Conservation (phyloP, 805 yeast species). For the Alloascoidea hylecoeti region DNA sequence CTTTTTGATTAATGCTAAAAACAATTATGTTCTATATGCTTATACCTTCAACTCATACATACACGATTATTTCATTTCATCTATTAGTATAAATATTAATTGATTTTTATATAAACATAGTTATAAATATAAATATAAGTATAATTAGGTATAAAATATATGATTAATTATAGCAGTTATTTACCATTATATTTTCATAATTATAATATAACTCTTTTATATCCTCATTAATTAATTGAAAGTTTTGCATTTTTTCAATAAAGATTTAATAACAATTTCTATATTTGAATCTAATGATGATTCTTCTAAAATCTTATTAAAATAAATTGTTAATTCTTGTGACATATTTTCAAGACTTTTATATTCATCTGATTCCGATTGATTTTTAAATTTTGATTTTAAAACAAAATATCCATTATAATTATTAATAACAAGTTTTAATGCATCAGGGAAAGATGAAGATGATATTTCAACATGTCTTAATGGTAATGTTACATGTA, state of each 20-base stretch:
- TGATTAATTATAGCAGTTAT: too few relatives aligned
- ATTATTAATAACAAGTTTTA: slow-evolving; percentile 61
- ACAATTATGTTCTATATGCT: too few relatives aligned
- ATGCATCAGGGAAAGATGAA: slow-evolving; percentile 34
- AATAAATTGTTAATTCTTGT: not conserved
- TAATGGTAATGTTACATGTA: slow-evolving; percentile 55
- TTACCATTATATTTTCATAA: too few relatives aligned
- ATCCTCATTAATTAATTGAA: too few relatives aligned
- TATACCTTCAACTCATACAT: too few relatives aligned
- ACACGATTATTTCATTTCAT: too few relatives aligned
- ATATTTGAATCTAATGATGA: slow-evolving; percentile 1
- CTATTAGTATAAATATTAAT: too few relatives aligned
- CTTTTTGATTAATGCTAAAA: too few relatives aligned
- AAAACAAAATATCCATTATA: slow-evolving; percentile 21
- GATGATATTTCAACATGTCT: slow-evolving; percentile 31
- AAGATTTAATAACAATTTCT: not conserved
- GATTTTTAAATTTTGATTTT: not conserved
- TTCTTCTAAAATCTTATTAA: not conserved
- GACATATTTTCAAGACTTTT: not conserved
- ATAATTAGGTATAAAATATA: too few relatives aligned
- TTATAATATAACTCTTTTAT: too few relatives aligned
- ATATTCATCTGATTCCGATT: not conserved
- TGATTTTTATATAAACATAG: too few relatives aligned
- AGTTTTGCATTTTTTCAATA: not conserved
- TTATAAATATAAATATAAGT: too few relatives aligned